A percentile compares a stretch with the other conserved stretches of the same genome.
Conservation (phyloP, 2,329 filamentous ascomycete species). For the Trichoderma guizhouense region DNA sequence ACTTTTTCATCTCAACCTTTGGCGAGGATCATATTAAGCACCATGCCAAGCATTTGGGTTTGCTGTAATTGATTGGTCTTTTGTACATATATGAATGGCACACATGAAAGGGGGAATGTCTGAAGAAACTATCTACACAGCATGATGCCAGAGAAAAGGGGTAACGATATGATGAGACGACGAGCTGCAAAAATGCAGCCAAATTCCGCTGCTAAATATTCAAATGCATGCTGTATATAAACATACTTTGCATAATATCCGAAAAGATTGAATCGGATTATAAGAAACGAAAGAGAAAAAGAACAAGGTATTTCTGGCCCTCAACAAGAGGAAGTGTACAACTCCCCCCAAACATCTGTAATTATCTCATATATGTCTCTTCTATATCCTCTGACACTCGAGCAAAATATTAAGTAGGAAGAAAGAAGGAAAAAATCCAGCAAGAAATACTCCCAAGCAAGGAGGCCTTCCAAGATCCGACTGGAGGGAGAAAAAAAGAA, state of each 20-base stretch:
- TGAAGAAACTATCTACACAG: no score
- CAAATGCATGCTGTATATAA: neutral
- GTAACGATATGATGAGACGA: neutral
- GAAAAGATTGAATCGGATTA: neutral
- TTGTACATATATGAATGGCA: neutral
- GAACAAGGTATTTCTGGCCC: neutral
- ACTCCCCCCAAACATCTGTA: neutral
- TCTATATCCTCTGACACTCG: neutral
- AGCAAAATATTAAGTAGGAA: neutral
- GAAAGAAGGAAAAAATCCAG: neutral
- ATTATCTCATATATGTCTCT: neutral
- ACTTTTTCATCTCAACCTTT: conserved; percentile 93
- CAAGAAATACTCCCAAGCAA: neutral
- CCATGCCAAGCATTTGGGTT: conserved; percentile 75
- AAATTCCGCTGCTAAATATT: neutral
- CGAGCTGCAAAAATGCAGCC: neutral
- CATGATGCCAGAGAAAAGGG: neutral
- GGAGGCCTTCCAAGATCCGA: neutral
- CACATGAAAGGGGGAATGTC: neutral
- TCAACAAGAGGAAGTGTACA: neutral
- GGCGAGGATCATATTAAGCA: conserved; percentile 86
- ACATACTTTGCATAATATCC: neutral
- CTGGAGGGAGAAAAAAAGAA: neutral
- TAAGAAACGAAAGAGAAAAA: neutral
- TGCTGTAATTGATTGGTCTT: conserved; percentile 26